A percentile compares a stretch with the other conserved stretches of the same genome.
These are phyloP conservation scores for Yamadazyma paraphyllophila DNA, from an alignment of 805 yeast species.

Conservation along the genomic window DNA sequence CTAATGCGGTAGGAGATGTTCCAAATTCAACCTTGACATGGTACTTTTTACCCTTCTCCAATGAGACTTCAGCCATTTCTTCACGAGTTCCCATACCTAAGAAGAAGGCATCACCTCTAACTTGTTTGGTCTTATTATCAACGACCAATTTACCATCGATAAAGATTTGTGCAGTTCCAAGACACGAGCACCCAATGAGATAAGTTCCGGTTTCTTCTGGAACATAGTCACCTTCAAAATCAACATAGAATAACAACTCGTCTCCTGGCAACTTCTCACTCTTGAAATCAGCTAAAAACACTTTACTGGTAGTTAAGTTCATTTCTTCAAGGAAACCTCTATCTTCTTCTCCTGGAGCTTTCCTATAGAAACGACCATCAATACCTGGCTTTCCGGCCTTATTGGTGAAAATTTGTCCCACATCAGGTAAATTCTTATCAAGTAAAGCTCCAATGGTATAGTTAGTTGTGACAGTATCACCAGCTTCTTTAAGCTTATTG, in stretches of 20 bases:
- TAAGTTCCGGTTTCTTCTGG: constrained; percentile 50
- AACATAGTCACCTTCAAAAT: constrained; percentile 40
- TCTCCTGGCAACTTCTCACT: constrained; percentile 18
- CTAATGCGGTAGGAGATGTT: constrained; percentile 16
- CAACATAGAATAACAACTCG: constrained; percentile 38
- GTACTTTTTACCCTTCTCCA: constrained; percentile 47
- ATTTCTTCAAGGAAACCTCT: constrained; percentile 18
- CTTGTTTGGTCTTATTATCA: constrained; percentile 56
- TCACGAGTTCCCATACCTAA: constrained; percentile 54
- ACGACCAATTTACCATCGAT: constrained; percentile 52
- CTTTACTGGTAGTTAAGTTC: constrained; percentile 19
- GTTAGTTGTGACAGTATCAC: constrained; percentile 19
- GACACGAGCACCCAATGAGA: constrained; percentile 50
- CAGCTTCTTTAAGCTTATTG: constrained; percentile 25
- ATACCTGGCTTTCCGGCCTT: constrained; percentile 24
- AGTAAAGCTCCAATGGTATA: constrained; percentile 36
- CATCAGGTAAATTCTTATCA: constrained; percentile 31
- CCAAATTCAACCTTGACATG: constrained; percentile 50
- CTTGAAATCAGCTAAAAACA: constrained; percentile 24
- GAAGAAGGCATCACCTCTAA: constrained; percentile 49
- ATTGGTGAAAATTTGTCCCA: constrained; percentile 19
- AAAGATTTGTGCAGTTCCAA: constrained; percentile 56
- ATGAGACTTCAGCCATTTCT: constrained; percentile 34
- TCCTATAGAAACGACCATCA: constrained; percentile 18
- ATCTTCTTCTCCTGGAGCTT: constrained; percentile 16